A percentile compares a stretch with the other conserved stretches of the same genome.
phyloP scores from a whole-genome alignment of 179 eudicot species.

The Spinacia oleracea region DNA sequence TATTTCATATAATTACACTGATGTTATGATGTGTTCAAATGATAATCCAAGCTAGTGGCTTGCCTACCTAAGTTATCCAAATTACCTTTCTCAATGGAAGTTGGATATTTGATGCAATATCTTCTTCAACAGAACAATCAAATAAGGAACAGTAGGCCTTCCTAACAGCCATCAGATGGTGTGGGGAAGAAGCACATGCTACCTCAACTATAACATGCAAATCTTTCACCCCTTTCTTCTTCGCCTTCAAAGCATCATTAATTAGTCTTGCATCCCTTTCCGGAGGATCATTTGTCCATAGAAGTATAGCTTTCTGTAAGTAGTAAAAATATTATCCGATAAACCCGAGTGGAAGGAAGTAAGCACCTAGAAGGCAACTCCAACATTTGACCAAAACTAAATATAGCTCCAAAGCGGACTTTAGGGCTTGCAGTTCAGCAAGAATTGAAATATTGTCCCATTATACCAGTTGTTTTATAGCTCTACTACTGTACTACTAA shows the following conservation, averaged over 20 bases:
- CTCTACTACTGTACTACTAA: neutral
- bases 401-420: neutral
- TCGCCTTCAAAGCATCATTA: conserved; percentile 52
- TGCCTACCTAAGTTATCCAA: neutral
- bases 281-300: conserved; percentile 69
- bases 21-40: neutral
- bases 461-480: neutral
- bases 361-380: neutral
- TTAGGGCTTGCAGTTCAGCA: neutral
- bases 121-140: conserved; percentile 76
- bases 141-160: conserved; percentile 63
- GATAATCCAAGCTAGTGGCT: neutral
- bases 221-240: conserved; percentile 41
- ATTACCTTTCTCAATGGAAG: conserved; percentile 67
- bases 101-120: conserved; percentile 45
- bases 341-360: neutral
- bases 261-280: conserved; percentile 82
- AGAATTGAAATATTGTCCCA: neutral
- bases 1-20: neutral
- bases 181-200: conserved; percentile 72
- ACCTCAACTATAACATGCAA: conserved; percentile 73
- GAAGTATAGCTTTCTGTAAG: conserved; percentile 61
- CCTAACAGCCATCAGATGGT: conserved; percentile 71
- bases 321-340: neutral
- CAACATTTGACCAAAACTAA: neutral